Evolutionary conservation across 768 basidiomycete genomes (phyloP), one percentile per base, ranked within the genome.

Genomic region (Pholiota molesta): DNA sequence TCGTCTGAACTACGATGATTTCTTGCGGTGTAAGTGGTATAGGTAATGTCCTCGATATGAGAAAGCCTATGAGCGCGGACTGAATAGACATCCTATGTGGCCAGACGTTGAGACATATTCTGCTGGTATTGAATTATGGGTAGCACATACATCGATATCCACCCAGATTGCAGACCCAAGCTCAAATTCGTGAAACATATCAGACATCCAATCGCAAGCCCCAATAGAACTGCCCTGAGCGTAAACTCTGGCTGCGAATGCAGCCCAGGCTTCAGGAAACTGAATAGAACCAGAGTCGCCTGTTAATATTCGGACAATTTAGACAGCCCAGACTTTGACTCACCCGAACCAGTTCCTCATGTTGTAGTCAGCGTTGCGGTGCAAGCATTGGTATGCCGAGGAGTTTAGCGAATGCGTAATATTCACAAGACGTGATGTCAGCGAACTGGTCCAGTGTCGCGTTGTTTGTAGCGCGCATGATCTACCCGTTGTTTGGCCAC

Each of bases 141-240:
- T 28, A 21, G 23, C 16, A 69, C 85, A 55, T 66, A 92, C 92
- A 94, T 94, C 68, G 88, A 89, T 65, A 94, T 92, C 89, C 92
- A 95, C 71, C 93, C 93, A 1, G 93, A 93, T 74, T 94, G 92
- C 4, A 95, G 81, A 9, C 93, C 92, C 63, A 94, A 86, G 69
- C 91, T 94, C 54, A 96, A 79, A 72, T 98, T 98, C 29, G 95
- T 97, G 73, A 95, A 94, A 74, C 94, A 95, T 64, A 97, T 81
- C 33, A 96, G 75, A 65, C 90, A 90, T 21, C 95, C 95, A 59
- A 97, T 95, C 13, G 86, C 76, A 23, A 97, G 83, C 1, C 96
- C 96, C 8, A 93, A 80, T 23, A 83, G 51, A 1, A 95, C 88
- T 1, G 95, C 94, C 51, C 75, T 78, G 13, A 78, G 65, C 6